Percentiles rank a stretch among this genome's conserved stretches.
Evolutionary conservation across 2,329 filamentous ascomycete species (phyloP).

Genomic region (Neonectria sp.): DNA sequence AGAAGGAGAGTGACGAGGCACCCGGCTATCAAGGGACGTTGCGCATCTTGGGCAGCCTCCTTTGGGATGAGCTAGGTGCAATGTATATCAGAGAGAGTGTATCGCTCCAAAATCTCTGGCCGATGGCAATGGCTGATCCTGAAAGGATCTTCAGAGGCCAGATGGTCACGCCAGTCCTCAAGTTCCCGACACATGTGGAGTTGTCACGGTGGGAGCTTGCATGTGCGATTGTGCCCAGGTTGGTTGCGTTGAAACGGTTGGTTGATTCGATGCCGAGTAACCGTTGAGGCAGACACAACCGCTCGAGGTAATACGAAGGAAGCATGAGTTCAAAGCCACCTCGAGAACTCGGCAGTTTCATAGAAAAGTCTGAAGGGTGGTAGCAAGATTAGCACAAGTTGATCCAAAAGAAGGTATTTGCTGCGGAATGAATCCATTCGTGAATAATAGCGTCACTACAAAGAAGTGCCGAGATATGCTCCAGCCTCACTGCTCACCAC

Average conservation of each 20-base stretch:
- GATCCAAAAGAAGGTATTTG: no score
- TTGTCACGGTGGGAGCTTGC: conserved; percentile 25
- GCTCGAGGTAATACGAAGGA: background rate
- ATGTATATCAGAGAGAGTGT: conserved; percentile 51
- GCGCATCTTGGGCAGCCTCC: conserved; percentile 40
- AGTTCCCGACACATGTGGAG: conserved; percentile 24
- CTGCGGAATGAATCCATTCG: no score
- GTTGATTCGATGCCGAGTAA: background rate
- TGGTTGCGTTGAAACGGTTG: conserved; percentile 5
- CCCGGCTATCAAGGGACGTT: conserved; percentile 42
- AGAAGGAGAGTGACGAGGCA: background rate
- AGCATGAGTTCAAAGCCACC: background rate
- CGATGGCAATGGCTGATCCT: conserved; percentile 40
- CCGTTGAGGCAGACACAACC: background rate
- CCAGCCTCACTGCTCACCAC: no score
- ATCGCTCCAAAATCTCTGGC: conserved; percentile 39
- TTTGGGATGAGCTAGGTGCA: conserved; percentile 46
- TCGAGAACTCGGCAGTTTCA: conserved; percentile 1
- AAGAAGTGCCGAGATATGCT: no score
- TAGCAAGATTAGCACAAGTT: no score
- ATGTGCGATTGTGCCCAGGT: conserved; percentile 12
- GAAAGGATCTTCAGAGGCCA: conserved; percentile 37
- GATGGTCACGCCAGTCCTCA: conserved; percentile 4
- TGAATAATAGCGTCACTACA: no score
- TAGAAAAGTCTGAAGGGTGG: background rate